phyloP scores from a whole-genome alignment of 2,329 filamentous ascomycete genomes.

The Penicillium italicum region DNA sequence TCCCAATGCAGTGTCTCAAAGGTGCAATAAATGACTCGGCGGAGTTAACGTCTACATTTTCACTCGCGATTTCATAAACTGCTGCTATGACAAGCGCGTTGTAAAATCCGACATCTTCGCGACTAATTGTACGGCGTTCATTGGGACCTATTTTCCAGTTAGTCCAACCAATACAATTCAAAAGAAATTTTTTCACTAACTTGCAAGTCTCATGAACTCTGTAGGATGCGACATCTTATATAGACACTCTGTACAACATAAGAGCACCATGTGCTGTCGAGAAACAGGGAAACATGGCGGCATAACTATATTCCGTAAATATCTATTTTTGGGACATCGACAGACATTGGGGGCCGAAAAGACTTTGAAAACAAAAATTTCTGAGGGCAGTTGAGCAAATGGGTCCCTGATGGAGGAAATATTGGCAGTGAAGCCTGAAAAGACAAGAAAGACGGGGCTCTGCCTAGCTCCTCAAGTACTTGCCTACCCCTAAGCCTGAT shows the following conservation, averaged over 20 bases:
- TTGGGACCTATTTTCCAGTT: constrained; percentile 32
- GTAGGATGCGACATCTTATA: not conserved
- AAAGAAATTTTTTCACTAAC: not conserved
- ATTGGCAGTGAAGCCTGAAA: no score
- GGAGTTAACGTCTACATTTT: constrained; percentile 12
- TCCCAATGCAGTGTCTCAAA: constrained; percentile 38
- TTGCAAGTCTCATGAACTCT: constrained; percentile 3
- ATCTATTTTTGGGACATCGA: not conserved
- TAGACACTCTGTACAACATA: not conserved
- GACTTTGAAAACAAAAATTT: not conserved
- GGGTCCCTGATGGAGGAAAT: no score
- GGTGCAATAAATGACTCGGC: constrained; percentile 29
- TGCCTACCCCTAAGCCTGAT: no score
- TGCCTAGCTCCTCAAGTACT: no score
- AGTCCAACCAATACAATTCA: not conserved
- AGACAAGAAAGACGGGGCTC: no score
- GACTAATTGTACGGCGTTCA: constrained; percentile 42
- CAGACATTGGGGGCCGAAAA: not conserved
- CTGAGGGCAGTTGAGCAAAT: no score
- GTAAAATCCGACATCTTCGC: constrained; percentile 43
- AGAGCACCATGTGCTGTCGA: not conserved
- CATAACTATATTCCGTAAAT: not conserved
- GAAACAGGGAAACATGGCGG: not conserved
- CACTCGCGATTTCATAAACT: constrained; percentile 29
- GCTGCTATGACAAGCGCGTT: constrained; percentile 39